Evolutionary conservation across 345 rosid species (phyloP).

Genomic region (Melastoma malabathricum): DNA sequence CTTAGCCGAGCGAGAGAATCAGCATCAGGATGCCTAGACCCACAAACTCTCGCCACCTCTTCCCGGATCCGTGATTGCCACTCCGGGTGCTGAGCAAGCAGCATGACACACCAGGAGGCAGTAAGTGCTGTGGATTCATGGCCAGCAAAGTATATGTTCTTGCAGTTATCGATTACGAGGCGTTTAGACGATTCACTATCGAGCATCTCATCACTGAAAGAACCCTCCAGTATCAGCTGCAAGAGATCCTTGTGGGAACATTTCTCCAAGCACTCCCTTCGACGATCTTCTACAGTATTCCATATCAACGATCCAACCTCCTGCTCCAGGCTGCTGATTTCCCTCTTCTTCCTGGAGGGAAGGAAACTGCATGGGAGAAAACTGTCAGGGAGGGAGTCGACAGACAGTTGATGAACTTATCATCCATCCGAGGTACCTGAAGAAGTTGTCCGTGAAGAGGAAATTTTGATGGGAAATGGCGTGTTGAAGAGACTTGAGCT

Average conservation of each 20-base stretch:
- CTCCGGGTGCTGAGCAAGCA: conserved; percentile 58
- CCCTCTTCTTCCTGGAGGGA: conserved; percentile 20
- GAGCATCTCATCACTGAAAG: conserved; percentile 17
- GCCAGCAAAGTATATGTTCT: conserved; percentile 76
- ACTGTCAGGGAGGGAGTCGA: not conserved
- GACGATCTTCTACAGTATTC: conserved; percentile 53
- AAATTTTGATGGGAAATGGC: conserved; percentile 25
- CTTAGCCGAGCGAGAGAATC: conserved; percentile 36
- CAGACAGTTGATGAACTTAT: not conserved
- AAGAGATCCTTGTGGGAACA: conserved; percentile 41
- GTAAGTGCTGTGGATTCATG: conserved; percentile 63
- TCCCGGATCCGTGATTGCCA: conserved; percentile 56
- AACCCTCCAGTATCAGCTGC: conserved; percentile 59
- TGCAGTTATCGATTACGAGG: conserved; percentile 75
- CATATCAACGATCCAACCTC: conserved; percentile 54
- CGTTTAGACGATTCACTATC: conserved; percentile 31
- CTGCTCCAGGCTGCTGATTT: conserved; percentile 34
- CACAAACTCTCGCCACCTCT: conserved; percentile 34
- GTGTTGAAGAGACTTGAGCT: conserved; percentile 41
- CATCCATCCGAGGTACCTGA: conserved; percentile 16
- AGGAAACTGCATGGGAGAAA: conserved; percentile 13
- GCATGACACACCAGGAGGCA: conserved; percentile 81
- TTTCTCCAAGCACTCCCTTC: conserved; percentile 19
- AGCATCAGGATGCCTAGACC: conserved; percentile 25
- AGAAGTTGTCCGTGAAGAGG: conserved; percentile 16